phyloP scores from a whole-genome alignment of 2,329 filamentous ascomycete genomes.

The Xylaria polymorpha region DNA sequence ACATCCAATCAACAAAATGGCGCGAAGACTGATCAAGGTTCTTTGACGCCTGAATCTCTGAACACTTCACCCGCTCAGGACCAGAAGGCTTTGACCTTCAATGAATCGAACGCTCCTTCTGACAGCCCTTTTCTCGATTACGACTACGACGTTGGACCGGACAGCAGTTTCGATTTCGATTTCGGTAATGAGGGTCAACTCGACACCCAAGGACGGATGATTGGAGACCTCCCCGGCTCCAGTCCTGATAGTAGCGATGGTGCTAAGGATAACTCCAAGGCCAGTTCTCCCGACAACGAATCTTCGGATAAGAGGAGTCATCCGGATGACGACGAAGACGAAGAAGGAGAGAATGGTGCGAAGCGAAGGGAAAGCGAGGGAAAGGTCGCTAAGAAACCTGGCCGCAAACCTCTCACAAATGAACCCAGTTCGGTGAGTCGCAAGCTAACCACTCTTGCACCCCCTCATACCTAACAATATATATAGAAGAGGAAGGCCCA shows the following conservation, averaged over 20 bases:
- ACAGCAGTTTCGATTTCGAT: slow-evolving; percentile 82
- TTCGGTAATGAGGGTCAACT: slow-evolving; percentile 64
- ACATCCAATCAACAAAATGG: slow-evolving; percentile 71
- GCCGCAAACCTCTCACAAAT: slow-evolving; percentile 92
- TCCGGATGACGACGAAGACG: slow-evolving; percentile 76
- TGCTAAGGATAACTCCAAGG: slow-evolving; percentile 56
- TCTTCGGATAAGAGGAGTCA: slow-evolving; percentile 77
- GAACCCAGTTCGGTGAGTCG: slow-evolving; percentile 92
- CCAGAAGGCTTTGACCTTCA: slow-evolving; percentile 55
- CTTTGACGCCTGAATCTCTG: slow-evolving; percentile 62
- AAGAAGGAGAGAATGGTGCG: slow-evolving; percentile 58
- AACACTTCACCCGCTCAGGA: slow-evolving; percentile 61
- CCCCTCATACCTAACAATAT: slow-evolving; percentile 44
- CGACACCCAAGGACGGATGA: slow-evolving; percentile 65
- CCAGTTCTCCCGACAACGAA: slow-evolving; percentile 71
- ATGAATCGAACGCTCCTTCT: slow-evolving; percentile 65
- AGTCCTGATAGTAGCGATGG: slow-evolving; percentile 43
- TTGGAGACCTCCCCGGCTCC: slow-evolving; percentile 76
- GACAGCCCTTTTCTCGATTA: slow-evolving; percentile 89
- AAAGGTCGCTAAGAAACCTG: slow-evolving; percentile 93
- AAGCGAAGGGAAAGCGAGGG: slow-evolving; percentile 87
- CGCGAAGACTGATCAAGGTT: slow-evolving; percentile 53
- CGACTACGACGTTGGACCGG: slow-evolving; percentile 78
- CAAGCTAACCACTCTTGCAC: slow-evolving; percentile 30
- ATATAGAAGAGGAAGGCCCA: slow-evolving; percentile 92